Conservation (phyloP, 2,329 filamentous ascomycete species). For the Monilinia fructicola region DNA sequence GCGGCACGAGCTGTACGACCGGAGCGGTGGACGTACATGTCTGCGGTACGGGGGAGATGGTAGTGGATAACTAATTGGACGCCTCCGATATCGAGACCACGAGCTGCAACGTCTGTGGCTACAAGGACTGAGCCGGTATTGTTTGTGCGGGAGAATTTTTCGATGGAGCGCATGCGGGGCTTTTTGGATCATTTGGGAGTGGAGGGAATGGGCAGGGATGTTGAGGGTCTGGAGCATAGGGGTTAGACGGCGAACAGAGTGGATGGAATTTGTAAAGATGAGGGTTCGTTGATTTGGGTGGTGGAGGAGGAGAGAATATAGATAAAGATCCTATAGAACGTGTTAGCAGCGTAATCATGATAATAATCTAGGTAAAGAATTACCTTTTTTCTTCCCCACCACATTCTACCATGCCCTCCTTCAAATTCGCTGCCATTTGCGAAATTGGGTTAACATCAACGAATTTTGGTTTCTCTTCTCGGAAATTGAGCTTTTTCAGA, state of each 20-base stretch:
- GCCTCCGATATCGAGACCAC: constrained; percentile 87
- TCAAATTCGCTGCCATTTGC: constrained; percentile 83
- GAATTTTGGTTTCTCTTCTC: constrained; percentile 80
- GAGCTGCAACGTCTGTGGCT: constrained; percentile 89
- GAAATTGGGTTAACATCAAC: constrained; percentile 87
- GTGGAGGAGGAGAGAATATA: constrained; percentile 83
- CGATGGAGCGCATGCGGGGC: constrained; percentile 85
- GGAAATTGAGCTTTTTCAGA: constrained; percentile 84
- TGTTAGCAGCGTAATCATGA: constrained; percentile 30
- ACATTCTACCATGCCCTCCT: constrained; percentile 90
- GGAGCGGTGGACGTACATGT: constrained; percentile 93
- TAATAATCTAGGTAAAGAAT: constrained; percentile 24
- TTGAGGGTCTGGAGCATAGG: constrained; percentile 82
- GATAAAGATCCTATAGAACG: constrained; percentile 70
- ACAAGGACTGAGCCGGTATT: constrained; percentile 67
- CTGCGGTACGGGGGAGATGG: constrained; percentile 86
- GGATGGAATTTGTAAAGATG: constrained; percentile 95
- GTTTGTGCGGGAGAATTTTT: constrained; percentile 73
- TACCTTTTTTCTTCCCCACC: constrained; percentile 94
- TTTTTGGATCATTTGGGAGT: constrained; percentile 95
- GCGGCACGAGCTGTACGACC: constrained; percentile 88
- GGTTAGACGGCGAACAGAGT: constrained; percentile 80
- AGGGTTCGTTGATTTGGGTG: constrained; percentile 79
- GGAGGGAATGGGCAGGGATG: constrained; percentile 73
- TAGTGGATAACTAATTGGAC: constrained; percentile 94